Conservation (phyloP, 306 rosid species). For the Vicia sativa region DNA sequence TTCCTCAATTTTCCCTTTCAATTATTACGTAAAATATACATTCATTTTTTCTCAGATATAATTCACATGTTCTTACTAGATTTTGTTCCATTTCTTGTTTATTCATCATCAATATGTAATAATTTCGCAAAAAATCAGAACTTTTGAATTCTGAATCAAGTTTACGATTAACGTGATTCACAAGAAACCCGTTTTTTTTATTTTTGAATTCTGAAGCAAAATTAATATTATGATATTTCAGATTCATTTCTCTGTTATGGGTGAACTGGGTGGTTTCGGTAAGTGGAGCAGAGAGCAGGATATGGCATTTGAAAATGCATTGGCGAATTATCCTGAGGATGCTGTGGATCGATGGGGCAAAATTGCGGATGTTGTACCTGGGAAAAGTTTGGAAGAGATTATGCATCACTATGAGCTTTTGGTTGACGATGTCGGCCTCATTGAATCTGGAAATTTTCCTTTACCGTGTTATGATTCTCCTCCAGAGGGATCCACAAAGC, state of each 20-base stretch:
- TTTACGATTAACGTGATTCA: constrained; percentile 52
- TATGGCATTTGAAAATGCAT: constrained; percentile 85
- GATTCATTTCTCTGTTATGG: constrained; percentile 38
- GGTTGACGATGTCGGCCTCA: constrained; percentile 72
- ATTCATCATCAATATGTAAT: constrained; percentile 53
- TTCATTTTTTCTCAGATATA: constrained; percentile 76
- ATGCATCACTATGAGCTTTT: constrained; percentile 74
- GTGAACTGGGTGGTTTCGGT: constrained; percentile 68
- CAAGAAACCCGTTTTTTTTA: constrained; percentile 1
- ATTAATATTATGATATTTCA: not conserved
- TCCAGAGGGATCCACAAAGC: constrained; percentile 69
- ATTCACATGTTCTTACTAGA: constrained; percentile 74
- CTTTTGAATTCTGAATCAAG: constrained; percentile 57
- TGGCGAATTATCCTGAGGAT: constrained; percentile 72
- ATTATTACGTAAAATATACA: constrained; percentile 41
- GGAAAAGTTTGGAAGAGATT: constrained; percentile 72
- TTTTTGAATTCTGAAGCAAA: not conserved
- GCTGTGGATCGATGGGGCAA: constrained; percentile 81
- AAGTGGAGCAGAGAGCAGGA: constrained; percentile 89
- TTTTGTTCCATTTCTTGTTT: constrained; percentile 49
- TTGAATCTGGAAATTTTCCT: constrained; percentile 84
- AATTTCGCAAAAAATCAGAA: constrained; percentile 55
- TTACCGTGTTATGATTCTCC: constrained; percentile 76
- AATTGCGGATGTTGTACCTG: constrained; percentile 73
- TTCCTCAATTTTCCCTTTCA: constrained; percentile 60